These are phyloP conservation scores for Penium margaritaceum DNA, from an alignment of 139 green algal species.

Conservation along the genomic window DNA sequence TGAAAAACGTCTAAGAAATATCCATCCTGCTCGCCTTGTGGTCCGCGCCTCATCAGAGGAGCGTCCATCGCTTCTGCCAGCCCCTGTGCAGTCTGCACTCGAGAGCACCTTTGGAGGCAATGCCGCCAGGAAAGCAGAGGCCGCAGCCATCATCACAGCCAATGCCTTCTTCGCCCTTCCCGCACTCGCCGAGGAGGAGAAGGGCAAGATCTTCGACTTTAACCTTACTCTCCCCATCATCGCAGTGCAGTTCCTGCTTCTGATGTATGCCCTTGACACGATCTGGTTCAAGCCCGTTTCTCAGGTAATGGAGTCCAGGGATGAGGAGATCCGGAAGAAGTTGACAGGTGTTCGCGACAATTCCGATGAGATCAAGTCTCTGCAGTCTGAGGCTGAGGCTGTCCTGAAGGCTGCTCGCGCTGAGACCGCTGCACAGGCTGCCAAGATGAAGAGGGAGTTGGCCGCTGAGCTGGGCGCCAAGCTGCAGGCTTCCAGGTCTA, in stretches of 20 bases:
- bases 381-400: constrained; percentile 48
- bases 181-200: constrained; percentile 43
- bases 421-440: constrained; percentile 26
- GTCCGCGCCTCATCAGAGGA: no score
- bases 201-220: constrained; percentile 60
- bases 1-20: no score
- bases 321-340: constrained; percentile 51
- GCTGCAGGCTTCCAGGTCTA: constrained; percentile 30
- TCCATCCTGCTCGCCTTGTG: no score
- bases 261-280: constrained; percentile 59
- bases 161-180: constrained; percentile 28
- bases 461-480: constrained; percentile 38
- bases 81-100: constrained; percentile 19
- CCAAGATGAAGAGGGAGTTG: constrained; percentile 43
- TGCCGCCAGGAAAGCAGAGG: not conserved
- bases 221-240: constrained; percentile 59
- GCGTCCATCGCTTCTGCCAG: no score
- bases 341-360: constrained; percentile 52
- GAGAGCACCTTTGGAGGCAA: constrained; percentile 22
- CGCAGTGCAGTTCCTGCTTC: constrained; percentile 48
- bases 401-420: constrained; percentile 44
- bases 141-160: constrained; percentile 3
- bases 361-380: constrained; percentile 44
- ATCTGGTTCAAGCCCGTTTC: constrained; percentile 55
- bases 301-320: constrained; percentile 53